Evolutionary conservation across 768 basidiomycete genomes (phyloP), one percentile per base, ranked within the genome.

Genomic region (Suillus plorans): DNA sequence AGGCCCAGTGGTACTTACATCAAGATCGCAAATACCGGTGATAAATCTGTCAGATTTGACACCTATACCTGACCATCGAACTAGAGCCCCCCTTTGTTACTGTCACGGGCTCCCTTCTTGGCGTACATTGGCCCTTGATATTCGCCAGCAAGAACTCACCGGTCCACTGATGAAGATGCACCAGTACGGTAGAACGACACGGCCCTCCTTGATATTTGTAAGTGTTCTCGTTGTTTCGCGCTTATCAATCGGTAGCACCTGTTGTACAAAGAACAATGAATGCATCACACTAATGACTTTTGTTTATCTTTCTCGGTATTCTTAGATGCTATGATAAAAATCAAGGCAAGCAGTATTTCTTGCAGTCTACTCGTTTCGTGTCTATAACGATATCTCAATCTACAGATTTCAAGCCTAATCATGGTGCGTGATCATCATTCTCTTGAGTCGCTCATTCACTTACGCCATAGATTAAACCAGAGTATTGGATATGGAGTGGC

Each of bases 331-430:
- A 58, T 5, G 37, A 58, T 58, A 28, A 58, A 58, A 58, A 25
- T 22, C 16, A 58, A 41, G 5, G 22, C 39, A 13, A 42, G 25
- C 18, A 8, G 18, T 42, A 42, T 59, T 18, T 28, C 41, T 6
- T 42, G 5, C 41, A 28, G 28, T 31, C 28, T 28, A 20, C 25
- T 28, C 25, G 22, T 41, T 25, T 25, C 10, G 39, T 25, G 16
- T 58, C 41, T 42, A 18, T 20, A 31, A 42, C 28, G 10, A 59
- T 59, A 31, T 66, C 61, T 42, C 50, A 47, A 13, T 71, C 64
- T 34, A 73, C 75, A 44, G 79, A 79, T 50, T 81, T 82, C 70
- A 80, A 73, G 61, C 81, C 81, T 44, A 68, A 80, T 34, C 74
- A 81, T 9, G 60, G 80, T 81, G 61, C 20, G 75, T 34, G 18